Evolutionary conservation across 2,329 filamentous ascomycete genomes (phyloP).

Genomic region (Curvularia lunata): DNA sequence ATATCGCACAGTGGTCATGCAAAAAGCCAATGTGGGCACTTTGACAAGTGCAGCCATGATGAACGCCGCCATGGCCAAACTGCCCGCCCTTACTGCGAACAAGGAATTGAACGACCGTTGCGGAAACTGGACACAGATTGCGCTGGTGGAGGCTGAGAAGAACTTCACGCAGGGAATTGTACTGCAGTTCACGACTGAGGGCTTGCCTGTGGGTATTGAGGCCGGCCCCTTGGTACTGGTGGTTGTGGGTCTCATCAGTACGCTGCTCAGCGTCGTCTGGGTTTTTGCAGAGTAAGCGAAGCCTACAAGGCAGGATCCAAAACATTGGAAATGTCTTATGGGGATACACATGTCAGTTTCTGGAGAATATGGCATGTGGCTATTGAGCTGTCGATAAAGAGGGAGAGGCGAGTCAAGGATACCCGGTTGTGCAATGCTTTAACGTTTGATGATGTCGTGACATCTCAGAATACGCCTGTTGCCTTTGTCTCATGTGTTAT

Average conservation of each 20-base stretch:
- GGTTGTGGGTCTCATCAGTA: conserved; percentile 22
- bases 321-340: neutral
- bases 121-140: conserved; percentile 55
- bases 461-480: neutral
- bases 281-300: conserved; percentile 24
- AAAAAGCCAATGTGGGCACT: conserved; percentile 53
- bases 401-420: conserved; percentile 1
- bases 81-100: conserved; percentile 51
- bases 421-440: conserved; percentile 1
- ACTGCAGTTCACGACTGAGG: conserved; percentile 40
- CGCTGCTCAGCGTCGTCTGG: conserved; percentile 35
- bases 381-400: neutral
- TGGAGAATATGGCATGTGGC: neutral
- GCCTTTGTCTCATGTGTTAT: neutral
- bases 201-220: conserved; percentile 39
- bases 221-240: conserved; percentile 32
- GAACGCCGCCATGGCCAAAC: conserved; percentile 50
- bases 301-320: neutral
- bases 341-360: neutral
- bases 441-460: neutral
- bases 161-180: conserved; percentile 57
- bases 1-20: conserved; percentile 56
- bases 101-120: conserved; percentile 52
- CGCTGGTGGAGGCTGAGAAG: conserved; percentile 52
- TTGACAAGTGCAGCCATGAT: conserved; percentile 50